Percentiles rank a stretch among this genome's conserved stretches.
phyloP scores from a whole-genome alignment of 305 asterid species.

The Striga hermonthica region DNA sequence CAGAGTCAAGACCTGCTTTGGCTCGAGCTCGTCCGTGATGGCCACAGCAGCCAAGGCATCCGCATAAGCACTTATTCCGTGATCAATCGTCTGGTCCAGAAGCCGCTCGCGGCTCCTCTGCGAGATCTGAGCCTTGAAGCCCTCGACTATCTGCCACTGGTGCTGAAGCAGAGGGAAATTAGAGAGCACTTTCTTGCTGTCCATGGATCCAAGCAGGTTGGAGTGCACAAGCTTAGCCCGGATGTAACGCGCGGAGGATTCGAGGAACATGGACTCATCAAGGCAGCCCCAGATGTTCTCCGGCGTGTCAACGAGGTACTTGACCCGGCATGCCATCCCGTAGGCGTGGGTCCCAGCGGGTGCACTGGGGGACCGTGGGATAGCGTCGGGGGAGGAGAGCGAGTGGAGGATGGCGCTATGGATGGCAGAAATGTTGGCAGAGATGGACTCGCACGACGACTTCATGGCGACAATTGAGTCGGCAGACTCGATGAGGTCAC shows the following conservation, averaged over 20 bases:
- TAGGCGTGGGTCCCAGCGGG: conserved; percentile 62
- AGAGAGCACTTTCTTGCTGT: conserved; percentile 49
- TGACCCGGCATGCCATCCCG: conserved; percentile 90
- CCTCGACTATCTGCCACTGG: conserved; percentile 96
- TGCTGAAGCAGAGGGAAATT: conserved; percentile 92
- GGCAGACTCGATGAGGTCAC: conserved; percentile 96
- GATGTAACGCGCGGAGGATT: conserved; percentile 80
- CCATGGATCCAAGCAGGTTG: conserved; percentile 51
- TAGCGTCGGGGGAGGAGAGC: conserved; percentile 59
- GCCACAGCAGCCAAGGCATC: conserved; percentile 95
- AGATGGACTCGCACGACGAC: conserved; percentile 78
- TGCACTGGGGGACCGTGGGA: conserved; percentile 37
- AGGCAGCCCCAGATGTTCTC: conserved; percentile 98
- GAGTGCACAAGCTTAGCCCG: conserved; percentile 84
- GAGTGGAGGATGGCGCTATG: conserved; percentile 58
- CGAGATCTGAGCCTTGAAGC: conserved; percentile 90
- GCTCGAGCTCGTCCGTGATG: conserved; percentile 79
- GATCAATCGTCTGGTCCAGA: conserved; percentile 59
- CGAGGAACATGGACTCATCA: conserved; percentile 90
- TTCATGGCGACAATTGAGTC: conserved; percentile 93
- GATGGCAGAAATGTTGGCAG: conserved; percentile 62
- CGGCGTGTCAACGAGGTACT: conserved; percentile 95
- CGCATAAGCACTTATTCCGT: conserved; percentile 71
- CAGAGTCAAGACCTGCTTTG: conserved; percentile 65
- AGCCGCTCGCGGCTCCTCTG: conserved; percentile 86